Evolutionary conservation across 257 asterid species (phyloP).

Genomic region (Capsicum chinense): DNA sequence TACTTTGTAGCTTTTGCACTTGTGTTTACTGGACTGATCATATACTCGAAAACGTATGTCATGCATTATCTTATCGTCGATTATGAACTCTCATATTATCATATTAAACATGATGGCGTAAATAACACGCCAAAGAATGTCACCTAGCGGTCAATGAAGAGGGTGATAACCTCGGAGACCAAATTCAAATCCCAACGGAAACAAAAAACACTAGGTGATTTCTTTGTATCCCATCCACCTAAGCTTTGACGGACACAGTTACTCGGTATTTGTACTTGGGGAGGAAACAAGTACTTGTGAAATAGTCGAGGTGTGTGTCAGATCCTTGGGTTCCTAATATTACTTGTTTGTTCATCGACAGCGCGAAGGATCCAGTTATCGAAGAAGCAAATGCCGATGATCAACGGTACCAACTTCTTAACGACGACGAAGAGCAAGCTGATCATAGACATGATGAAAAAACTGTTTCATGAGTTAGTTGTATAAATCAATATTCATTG

Average conservation of each 20-base stretch:
- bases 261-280: neutral
- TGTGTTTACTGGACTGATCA: conserved; percentile 60
- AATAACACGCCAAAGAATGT: neutral
- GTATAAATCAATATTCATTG: neutral
- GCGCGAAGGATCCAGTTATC: conserved; percentile 40
- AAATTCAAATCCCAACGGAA: neutral
- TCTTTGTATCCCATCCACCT: neutral
- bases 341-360: conserved; percentile 25
- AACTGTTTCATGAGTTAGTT: neutral
- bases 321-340: neutral
- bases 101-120: neutral
- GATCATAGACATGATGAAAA: conserved; percentile 24
- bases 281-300: neutral
- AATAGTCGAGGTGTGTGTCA: neutral
- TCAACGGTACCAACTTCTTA: conserved; percentile 44
- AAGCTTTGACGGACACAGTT: neutral
- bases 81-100: neutral
- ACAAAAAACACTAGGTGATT: neutral
- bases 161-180: neutral
- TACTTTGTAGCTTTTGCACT: conserved; percentile 62
- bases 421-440: conserved; percentile 48
- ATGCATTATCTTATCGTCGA: neutral
- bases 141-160: neutral
- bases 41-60: conserved; percentile 61
- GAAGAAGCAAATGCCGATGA: conserved; percentile 36